Base-by-base conservation (phyloP, 2,329 filamentous ascomycete genomes). In the Coniella lustricola region DNA sequence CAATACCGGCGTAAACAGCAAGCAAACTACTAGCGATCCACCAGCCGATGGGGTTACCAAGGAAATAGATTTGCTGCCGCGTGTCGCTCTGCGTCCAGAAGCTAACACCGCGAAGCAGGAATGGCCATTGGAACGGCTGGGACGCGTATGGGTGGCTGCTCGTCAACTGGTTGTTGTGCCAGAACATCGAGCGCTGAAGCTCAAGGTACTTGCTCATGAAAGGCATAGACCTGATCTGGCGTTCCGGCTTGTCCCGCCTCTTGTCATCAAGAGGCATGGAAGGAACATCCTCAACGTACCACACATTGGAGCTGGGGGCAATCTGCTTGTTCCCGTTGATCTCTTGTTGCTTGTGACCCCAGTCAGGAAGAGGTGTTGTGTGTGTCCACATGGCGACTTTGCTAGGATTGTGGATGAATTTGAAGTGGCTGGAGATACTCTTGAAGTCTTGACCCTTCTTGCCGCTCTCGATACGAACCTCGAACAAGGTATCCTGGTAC, bases 311-410 rank as follows among this genome's bases (percentile, higher is more conserved):
- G 63, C 85, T 84, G 54, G 91, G 87, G 22, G 82, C 75, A 46
- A 94, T 73, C 64, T 95, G 94, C 79, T 98, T 98, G 76, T 98
- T 98, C 52, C 93, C 93, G 67, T 98, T 98, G 74, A 98, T 96
- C 66, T 98, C 93, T 62, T 95, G 91, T 68, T 98, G 93, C 67
- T 94, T 93, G 73, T 87, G 91, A 21, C 79, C 93, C 93, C 93
- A 98, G 3, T 98, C 93, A 4, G 93, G 93, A n/a, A 98, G 80
- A 43, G 93, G 88, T 51, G 83, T 93, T 32, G 86, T 86, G 67
- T 97, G 91, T 22, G 93, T 98, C 93, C 93, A 98, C 91, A 98
- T 95, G 56, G 93, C 91, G 44, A 98, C 93, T 67, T 94, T 95
- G 66, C 89, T 94, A 7, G 91, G 90, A 61, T 87, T 82, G 68